These are phyloP conservation scores for Trichoderma sp. DNA, from an alignment of 2,329 filamentous ascomycete genomes.

Conservation along the genomic window DNA sequence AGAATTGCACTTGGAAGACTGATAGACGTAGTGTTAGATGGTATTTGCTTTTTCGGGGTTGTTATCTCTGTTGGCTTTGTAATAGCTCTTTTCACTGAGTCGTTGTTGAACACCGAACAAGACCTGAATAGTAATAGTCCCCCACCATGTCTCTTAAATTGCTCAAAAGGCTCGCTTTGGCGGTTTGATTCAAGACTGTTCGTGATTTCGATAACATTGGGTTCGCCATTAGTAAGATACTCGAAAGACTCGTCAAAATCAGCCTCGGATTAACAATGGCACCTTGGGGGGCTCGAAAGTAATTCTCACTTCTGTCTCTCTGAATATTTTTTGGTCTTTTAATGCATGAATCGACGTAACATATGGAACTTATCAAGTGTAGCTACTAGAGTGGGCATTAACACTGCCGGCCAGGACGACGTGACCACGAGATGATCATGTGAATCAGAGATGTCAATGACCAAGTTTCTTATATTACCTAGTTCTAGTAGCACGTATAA, in stretches of 20 bases:
- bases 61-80: not conserved
- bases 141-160: conserved; percentile 50
- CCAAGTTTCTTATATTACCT: not conserved
- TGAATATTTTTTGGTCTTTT: too few relatives aligned
- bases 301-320: too few relatives aligned
- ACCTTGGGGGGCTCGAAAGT: not conserved
- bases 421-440: not conserved
- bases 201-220: conserved; percentile 69
- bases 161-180: conserved; percentile 55
- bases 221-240: conserved; percentile 62
- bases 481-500: not conserved
- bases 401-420: not conserved
- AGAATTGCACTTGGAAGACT: not conserved
- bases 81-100: not conserved
- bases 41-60: not conserved
- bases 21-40: not conserved
- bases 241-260: conserved; percentile 67
- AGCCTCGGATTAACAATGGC: conserved; percentile 33
- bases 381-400: not conserved
- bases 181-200: conserved; percentile 58
- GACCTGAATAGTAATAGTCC: not conserved
- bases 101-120: not conserved
- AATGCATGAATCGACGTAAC: not conserved
- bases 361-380: not conserved
- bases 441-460: not conserved